Evolutionary conservation across 176 grass and related monocot genomes (phyloP).

Genomic region (Raddia guianensis): DNA sequence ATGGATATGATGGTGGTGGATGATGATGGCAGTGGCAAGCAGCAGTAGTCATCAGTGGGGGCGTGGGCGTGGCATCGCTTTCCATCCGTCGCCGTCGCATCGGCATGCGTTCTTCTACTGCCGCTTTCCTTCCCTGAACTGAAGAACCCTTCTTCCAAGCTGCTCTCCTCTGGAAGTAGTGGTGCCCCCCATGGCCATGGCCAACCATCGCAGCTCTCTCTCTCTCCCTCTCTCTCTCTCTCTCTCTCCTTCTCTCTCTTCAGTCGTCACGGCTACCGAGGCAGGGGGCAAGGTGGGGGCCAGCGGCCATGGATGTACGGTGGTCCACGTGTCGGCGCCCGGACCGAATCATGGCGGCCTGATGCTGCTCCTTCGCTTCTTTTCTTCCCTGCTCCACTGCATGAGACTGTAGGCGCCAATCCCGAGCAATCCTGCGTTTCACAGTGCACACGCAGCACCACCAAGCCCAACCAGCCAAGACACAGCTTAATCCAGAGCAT

Average conservation of each 20-base stretch:
- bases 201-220: no score
- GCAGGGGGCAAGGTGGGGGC: background rate
- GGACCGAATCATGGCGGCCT: constrained; percentile 24
- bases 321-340: constrained; percentile 1
- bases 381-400: background rate
- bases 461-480: background rate
- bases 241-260: no score
- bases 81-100: background rate
- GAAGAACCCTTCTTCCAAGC: background rate
- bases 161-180: no score
- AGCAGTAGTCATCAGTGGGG: background rate
- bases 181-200: no score
- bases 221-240: background rate
- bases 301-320: background rate
- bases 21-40: background rate
- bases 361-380: background rate
- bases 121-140: background rate
- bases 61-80: constrained; percentile 45
- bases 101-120: constrained; percentile 3
- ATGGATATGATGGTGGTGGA: background rate
- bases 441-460: background rate
- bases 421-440: constrained; percentile 14
- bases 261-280: background rate
- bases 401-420: constrained; percentile 47
- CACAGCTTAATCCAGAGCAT: background rate